Evolutionary conservation across 1,284 basidiomycete species (phyloP), one percentile per base, ranked within the genome.

Genomic region (Ustilago trichophora): DNA sequence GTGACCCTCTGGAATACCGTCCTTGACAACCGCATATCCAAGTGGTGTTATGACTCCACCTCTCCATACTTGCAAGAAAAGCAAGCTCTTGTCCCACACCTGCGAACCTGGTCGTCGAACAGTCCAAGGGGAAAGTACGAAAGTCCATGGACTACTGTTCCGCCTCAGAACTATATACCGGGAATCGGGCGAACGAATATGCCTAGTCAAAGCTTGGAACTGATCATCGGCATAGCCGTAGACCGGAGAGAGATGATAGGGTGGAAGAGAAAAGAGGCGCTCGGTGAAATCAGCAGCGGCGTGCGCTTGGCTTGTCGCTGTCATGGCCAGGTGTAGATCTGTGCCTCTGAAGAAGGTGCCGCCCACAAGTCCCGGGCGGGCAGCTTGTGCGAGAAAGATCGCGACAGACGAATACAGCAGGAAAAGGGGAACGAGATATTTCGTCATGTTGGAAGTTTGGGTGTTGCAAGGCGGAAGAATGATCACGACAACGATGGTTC

Each of bases 21-120:
- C 46, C 21, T 29, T 37, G n/a, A 56, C 41, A 6, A 21, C 18
- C 6, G 53, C 53, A 18, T 56, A 34, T 12, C 53, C 53, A 13
- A 49, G 16, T 10, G 53, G 53, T 5, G 8, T 15, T 6, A 49
- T 12, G 1, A 18, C 24, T 1, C 53, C 53, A 1, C 26, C 18
- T 0, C 11, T 16, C 16, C 11, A n/a, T 6, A 43, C 40, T 12
- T 44, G 35, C 25, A 56, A 29, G 21, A 56, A 49, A 8, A 49
- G 16, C 11, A 49, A n/a, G 6, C 44, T 29, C 19, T 33, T 44
- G 15, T 33, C 13, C 4, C 4, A 34, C 3, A 13, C n/a, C 3
- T 13, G 4, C 33, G 15, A 13, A 9, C 33, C 33, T 4, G 16
- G 2, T 9, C 33, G 33, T 16, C 18, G 33, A 34, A 34, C 15